Evolutionary conservation across 192 early-diverging fungal genomes (phyloP), one percentile per base, ranked within the genome.

Genomic region (Coemansia sp.): DNA sequence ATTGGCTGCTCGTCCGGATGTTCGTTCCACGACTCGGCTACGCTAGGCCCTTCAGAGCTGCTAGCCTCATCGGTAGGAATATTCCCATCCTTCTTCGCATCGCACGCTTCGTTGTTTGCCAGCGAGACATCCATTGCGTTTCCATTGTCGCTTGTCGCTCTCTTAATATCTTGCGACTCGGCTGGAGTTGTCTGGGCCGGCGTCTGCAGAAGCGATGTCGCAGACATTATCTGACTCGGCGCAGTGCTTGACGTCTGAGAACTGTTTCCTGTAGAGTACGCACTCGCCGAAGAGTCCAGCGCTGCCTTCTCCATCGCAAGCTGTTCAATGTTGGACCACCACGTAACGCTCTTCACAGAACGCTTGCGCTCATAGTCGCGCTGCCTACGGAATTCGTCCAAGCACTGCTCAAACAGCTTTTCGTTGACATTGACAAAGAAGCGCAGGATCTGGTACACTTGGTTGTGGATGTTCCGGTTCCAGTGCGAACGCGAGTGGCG

Each of bases 381-480:
- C 63, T 88, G 88, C 45, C 89, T 88, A 73, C 95, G 95, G 87
- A 92, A 97, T 63, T 97, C 89, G 62, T 89, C 86, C 10, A 95
- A 89, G 79, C 94, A 99, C 64, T 94, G 88, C 73, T 99, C 95
- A 87, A 98, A 99, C 52, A 99, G 75, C 58, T 90, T 89, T 35
- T 95, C 94, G 82, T 91, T 91, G 45, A 95, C 93, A 52, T 97
- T 94, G 88, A 98, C 96, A 76, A 98, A 96, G 58, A 97, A 86
- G 64, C 98, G 97, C 51, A 99, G 83, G 5, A 96, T 95, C 66
- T 95, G 94, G 81, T 96, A 99, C 17, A 99, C 93, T 32, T 96
- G 87, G 21, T 94, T 92, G 78, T 98, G 94, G 62, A 99, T 97
- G 92, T 93, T 86, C 87, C 96, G 82, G 84, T 98, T 98, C 97